Evolutionary conservation across 768 basidiomycete species (phyloP).

Genomic region (Tulasnella sp.): DNA sequence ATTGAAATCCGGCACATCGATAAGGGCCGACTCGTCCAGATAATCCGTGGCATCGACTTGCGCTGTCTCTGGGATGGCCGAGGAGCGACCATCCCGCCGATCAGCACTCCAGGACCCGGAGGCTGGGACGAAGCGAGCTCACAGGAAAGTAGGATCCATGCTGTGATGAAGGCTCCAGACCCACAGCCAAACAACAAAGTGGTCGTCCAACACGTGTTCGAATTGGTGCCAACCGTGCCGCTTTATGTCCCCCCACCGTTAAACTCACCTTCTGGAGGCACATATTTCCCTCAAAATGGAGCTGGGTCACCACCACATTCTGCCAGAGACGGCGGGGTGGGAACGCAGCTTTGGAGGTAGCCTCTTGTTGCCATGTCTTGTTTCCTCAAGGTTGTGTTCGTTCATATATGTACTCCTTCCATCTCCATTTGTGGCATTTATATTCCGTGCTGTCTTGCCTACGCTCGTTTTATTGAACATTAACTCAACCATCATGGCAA

Average conservation of each 20-base stretch:
- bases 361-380: too few species aligned
- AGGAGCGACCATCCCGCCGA: slow-evolving; percentile 27
- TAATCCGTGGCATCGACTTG: slow-evolving; percentile 70
- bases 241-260: slow-evolving; percentile 32
- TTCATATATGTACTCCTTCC: too few species aligned
- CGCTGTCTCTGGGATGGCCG: slow-evolving; percentile 89
- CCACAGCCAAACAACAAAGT: slow-evolving; percentile 26
- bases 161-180: slow-evolving; percentile 59
- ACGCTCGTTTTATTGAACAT: too few species aligned
- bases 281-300: background rate
- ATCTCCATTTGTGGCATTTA: too few species aligned
- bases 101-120: slow-evolving; percentile 33
- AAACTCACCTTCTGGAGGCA: background rate
- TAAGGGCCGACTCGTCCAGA: slow-evolving; percentile 68
- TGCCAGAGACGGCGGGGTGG: background rate
- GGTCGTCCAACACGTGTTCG: slow-evolving; percentile 22
- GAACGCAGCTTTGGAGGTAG: too few species aligned
- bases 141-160: slow-evolving; percentile 77
- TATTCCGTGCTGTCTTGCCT: too few species aligned
- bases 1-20: slow-evolving; percentile 82
- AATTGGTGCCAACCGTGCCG: slow-evolving; percentile 55
- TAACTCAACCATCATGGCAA: too few species aligned
- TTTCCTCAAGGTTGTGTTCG: too few species aligned
- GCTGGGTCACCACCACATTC: slow-evolving; percentile 9
- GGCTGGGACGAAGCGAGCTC: slow-evolving; percentile 41